These are phyloP conservation scores for Aspergillus sergii DNA, from an alignment of 2,329 filamentous ascomycete genomes.

Conservation along the genomic window DNA sequence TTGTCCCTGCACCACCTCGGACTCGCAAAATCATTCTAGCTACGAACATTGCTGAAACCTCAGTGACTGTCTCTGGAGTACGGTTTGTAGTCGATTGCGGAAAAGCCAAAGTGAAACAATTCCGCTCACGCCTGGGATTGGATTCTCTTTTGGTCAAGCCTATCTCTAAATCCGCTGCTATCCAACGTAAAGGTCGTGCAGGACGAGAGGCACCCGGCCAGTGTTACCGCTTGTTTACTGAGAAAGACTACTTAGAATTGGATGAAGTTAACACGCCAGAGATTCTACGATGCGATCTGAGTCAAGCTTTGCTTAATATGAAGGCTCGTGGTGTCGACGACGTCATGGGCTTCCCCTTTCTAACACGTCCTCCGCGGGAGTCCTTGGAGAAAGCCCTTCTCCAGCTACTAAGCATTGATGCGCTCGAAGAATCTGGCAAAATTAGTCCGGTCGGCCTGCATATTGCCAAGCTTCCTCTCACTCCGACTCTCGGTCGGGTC, in stretches of 20 bases:
- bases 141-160: constrained; percentile 89
- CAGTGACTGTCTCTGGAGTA: constrained; percentile 91
- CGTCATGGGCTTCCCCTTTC: constrained; percentile 78
- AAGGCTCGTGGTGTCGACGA: constrained; percentile 87
- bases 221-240: constrained; percentile 86
- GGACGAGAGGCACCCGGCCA: constrained; percentile 90
- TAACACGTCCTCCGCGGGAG: constrained; percentile 77
- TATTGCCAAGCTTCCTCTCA: constrained; percentile 81
- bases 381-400: constrained; percentile 79
- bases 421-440: constrained; percentile 69
- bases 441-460: constrained; percentile 75
- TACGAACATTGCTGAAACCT: constrained; percentile 98
- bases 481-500: constrained; percentile 78
- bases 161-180: constrained; percentile 89
- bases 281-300: constrained; percentile 85
- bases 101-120: constrained; percentile 93
- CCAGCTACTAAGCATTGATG: constrained; percentile 77
- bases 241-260: constrained; percentile 70
- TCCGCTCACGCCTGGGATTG: constrained; percentile 78
- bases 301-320: constrained; percentile 86
- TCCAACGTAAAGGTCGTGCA: constrained; percentile 87
- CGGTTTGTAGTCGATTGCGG: constrained; percentile 90
- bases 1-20: constrained; percentile 70
- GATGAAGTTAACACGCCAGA: constrained; percentile 80
- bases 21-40: constrained; percentile 89